Evolutionary conservation across 768 basidiomycete species (phyloP).

Genomic region (Lactarius tabidus): DNA sequence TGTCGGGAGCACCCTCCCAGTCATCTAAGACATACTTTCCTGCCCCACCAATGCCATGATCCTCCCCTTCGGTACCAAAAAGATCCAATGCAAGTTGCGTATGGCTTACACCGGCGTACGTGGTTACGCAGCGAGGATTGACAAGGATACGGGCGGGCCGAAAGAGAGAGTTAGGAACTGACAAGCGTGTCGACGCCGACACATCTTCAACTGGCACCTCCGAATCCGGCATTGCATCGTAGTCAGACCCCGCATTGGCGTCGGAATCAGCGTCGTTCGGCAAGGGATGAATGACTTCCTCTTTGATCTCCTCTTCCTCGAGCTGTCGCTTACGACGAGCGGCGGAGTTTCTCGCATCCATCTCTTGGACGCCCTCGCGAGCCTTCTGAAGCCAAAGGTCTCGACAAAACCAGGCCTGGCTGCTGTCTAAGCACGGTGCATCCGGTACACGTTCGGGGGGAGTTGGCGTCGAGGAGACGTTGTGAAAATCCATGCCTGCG

Average conservation of each 20-base stretch:
- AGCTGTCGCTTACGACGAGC: slow-evolving; percentile 33
- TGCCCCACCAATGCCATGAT: slow-evolving; percentile 43
- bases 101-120: slow-evolving; percentile 96
- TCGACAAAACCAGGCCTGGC: slow-evolving; percentile 97
- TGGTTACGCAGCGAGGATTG: slow-evolving; percentile 95
- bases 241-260: slow-evolving; percentile 82
- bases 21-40: slow-evolving; percentile 86
- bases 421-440: slow-evolving; percentile 89
- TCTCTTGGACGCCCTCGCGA: slow-evolving; percentile 63
- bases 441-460: slow-evolving; percentile 61
- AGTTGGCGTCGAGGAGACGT: slow-evolving; percentile 61
- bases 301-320: slow-evolving; percentile 30
- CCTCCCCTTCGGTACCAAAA: slow-evolving; percentile 75
- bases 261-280: slow-evolving; percentile 50
- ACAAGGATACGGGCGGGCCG: slow-evolving; percentile 87
- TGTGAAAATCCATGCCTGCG: slow-evolving; percentile 76
- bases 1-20: slow-evolving; percentile 96
- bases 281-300: slow-evolving; percentile 31
- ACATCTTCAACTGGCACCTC: slow-evolving; percentile 37
- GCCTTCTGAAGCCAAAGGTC: slow-evolving; percentile 95
- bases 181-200: slow-evolving; percentile 36
- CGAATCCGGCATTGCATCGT: slow-evolving; percentile 77
- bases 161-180: slow-evolving; percentile 86
- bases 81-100: slow-evolving; percentile 93
- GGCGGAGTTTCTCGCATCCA: slow-evolving; percentile 29